Evolutionary conservation across 192 early-diverging fungal species (phyloP).

Genomic region (Endogone sp.): DNA sequence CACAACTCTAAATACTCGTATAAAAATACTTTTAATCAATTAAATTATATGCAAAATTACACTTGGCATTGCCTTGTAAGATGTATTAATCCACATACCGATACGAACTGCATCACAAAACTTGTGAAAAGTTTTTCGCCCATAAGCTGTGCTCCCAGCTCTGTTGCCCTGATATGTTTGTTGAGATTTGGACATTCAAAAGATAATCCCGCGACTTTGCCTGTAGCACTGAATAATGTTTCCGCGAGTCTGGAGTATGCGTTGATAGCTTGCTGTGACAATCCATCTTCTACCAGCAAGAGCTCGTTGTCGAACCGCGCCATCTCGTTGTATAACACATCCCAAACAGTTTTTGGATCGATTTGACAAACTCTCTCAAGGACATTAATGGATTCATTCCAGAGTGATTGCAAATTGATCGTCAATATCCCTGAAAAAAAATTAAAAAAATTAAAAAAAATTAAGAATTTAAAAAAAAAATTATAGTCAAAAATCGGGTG

Average conservation of each 20-base stretch:
- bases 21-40: too few relatives aligned
- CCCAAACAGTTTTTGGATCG: constrained; percentile 60
- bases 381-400: constrained; percentile 68
- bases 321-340: constrained; percentile 48
- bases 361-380: constrained; percentile 49
- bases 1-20: constrained; percentile 12
- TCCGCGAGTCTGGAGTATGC: constrained; percentile 20
- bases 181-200: constrained; percentile 52
- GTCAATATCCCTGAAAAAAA: constrained; percentile 53
- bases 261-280: constrained; percentile 32
- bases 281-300: constrained; percentile 48
- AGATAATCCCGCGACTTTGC: constrained; percentile 34
- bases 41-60: too few relatives aligned
- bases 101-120: constrained; percentile 40
- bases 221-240: constrained; percentile 15
- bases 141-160: constrained; percentile 29
- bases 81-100: constrained; percentile 13
- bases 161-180: constrained; percentile 28
- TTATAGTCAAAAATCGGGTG: background rate
- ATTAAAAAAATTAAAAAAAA: background rate
- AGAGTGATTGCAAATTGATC: constrained; percentile 80
- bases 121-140: constrained; percentile 18
- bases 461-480: background rate
- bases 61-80: too few relatives aligned
- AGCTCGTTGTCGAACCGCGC: constrained; percentile 55